Conservation (phyloP, 208 protist species). For the Blechomonas ayalai region DNA sequence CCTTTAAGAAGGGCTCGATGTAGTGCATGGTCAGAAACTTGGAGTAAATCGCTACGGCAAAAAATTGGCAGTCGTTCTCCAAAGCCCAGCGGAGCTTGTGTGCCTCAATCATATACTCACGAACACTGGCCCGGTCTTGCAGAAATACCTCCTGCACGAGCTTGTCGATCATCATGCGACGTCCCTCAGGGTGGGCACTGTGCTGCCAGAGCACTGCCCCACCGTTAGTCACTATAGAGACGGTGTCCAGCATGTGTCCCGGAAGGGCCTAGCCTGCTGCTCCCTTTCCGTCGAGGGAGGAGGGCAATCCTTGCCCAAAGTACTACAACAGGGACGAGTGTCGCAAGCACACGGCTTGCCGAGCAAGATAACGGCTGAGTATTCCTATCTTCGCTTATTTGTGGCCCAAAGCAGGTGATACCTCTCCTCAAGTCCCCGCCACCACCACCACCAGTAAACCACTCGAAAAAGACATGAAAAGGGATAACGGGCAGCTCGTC, state of each 20-base stretch:
- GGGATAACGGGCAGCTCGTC: no score
- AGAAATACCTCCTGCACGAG: slow-evolving; percentile 92
- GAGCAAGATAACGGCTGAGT: no score
- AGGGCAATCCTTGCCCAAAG: no score
- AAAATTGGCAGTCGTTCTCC: slow-evolving; percentile 90
- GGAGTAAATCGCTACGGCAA: slow-evolving; percentile 91
- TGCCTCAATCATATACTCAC: slow-evolving; percentile 51
- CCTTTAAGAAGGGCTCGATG: slow-evolving; percentile 82
- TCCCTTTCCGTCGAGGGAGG: no score
- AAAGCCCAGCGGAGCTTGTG: slow-evolving; percentile 91
- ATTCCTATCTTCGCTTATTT: no score
- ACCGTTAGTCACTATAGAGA: slow-evolving; percentile 91
- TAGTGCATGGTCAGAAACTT: slow-evolving; percentile 84
- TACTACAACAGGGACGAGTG: no score
- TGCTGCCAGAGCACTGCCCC: slow-evolving; percentile 91
- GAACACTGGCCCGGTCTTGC: slow-evolving; percentile 84
- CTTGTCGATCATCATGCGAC: slow-evolving; percentile 83
- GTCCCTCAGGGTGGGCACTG: slow-evolving; percentile 33
- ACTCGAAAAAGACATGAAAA: no score
- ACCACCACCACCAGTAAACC: no score
- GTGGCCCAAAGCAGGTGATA: no score
- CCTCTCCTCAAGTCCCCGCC: no score
- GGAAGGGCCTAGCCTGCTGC: no score
- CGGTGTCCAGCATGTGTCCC: slow-evolving; percentile 96
- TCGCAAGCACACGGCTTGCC: no score